phyloP scores from a whole-genome alignment of 179 eudicot species.

The Silene vulgaris region DNA sequence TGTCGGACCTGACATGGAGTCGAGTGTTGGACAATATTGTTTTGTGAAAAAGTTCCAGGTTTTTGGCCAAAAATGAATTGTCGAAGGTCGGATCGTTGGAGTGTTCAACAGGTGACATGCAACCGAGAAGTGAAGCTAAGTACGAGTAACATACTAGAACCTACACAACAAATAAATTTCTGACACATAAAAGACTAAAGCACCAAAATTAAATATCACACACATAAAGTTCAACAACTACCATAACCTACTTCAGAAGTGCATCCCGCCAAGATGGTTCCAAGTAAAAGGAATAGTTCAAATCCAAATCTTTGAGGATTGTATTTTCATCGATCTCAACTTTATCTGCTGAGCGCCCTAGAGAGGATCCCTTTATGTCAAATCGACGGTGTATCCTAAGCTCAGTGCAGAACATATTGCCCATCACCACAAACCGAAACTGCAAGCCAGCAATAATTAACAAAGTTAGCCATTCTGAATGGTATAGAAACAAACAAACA shows the following conservation, averaged over 20 bases:
- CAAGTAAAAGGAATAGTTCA: constrained; percentile 78
- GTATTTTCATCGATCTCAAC: constrained; percentile 96
- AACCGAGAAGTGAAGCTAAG: background rate
- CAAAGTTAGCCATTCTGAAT: constrained; percentile 16
- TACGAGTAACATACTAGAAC: background rate
- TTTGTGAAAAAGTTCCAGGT: background rate
- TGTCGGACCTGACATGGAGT: background rate
- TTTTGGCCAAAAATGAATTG: background rate
- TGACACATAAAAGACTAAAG: background rate
- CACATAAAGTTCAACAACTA: constrained; percentile 12
- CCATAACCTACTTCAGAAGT: constrained; percentile 57
- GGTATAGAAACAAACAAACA: background rate
- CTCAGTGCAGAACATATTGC: constrained; percentile 98
- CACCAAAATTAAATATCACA: background rate
- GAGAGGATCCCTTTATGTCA: constrained; percentile 91
- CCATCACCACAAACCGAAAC: constrained; percentile 99
- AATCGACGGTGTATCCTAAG: constrained; percentile 92
- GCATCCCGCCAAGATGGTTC: constrained; percentile 90
- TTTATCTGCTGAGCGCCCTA: constrained; percentile 89
- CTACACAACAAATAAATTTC: background rate
- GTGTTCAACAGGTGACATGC: background rate
- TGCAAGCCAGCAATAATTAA: constrained; percentile 36
- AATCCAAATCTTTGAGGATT: constrained; percentile 90
- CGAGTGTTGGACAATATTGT: background rate
- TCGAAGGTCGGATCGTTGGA: background rate